Evolutionary conservation across 192 early-diverging fungal genomes (phyloP).

Genomic region (Anaeromyces robustus): DNA sequence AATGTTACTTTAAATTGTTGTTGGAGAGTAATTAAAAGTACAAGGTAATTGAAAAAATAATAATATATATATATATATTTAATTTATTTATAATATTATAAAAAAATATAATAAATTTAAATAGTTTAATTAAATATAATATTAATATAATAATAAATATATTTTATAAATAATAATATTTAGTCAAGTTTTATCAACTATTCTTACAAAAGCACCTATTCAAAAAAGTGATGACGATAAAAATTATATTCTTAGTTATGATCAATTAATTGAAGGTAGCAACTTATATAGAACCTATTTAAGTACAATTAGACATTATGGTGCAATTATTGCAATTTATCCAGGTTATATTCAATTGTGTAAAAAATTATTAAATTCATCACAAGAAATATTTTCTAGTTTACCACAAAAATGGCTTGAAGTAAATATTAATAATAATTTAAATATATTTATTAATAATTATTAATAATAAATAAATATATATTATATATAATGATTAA

Average conservation of each 20-base stretch:
- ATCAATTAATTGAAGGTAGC: not conserved
- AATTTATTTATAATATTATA: too few relatives aligned
- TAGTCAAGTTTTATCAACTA: not conserved
- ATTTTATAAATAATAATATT: not conserved
- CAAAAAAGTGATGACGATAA: not conserved
- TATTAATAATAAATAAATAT: not conserved
- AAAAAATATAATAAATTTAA: not conserved
- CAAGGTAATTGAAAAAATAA: slow-evolving; percentile 17
- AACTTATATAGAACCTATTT: not conserved
- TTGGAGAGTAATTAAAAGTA: slow-evolving; percentile 88
- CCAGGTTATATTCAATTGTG: slow-evolving; percentile 61
- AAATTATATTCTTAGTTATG: not conserved
- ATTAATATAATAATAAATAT: not conserved
- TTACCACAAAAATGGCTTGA: slow-evolving; percentile 61
- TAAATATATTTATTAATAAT: not conserved
- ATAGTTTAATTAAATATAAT: not conserved
- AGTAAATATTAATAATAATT: slow-evolving; percentile 10
- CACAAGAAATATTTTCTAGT: slow-evolving; percentile 23
- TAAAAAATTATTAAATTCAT: slow-evolving; percentile 42
- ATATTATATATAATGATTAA: too few relatives aligned
- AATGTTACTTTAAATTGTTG: slow-evolving; percentile 70
- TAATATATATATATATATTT: too few relatives aligned
- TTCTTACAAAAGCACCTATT: not conserved
- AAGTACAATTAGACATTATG: slow-evolving; percentile 60
- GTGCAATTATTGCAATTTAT: slow-evolving; percentile 79